These are phyloP conservation scores for Chlorella sp. DNA, from an alignment of 139 green algal species.

Conservation along the genomic window DNA sequence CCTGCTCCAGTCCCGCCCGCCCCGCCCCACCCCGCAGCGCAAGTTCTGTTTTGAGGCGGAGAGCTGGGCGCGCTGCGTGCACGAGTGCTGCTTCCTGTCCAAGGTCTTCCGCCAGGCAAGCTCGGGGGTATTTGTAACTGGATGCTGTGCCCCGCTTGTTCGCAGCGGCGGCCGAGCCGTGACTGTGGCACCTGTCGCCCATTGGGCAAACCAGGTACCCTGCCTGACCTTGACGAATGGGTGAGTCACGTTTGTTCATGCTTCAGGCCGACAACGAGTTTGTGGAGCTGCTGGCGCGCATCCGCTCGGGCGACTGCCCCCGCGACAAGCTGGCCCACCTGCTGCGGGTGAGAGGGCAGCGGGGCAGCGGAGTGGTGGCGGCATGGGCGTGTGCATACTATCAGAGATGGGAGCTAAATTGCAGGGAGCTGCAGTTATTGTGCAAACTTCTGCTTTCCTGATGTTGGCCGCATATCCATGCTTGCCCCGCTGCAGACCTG, in stretches of 20 bases:
- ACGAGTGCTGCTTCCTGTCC: constrained; percentile 57
- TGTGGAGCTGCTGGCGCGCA: constrained; percentile 63
- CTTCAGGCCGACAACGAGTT: constrained; percentile 58
- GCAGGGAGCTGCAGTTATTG: no score
- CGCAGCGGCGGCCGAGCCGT: no score
- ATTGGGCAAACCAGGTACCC: no score
- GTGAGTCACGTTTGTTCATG: not conserved
- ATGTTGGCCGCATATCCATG: not conserved
- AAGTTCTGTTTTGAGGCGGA: constrained; percentile 70
- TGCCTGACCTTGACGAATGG: no score
- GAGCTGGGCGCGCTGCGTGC: constrained; percentile 59
- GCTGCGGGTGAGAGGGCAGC: constrained; percentile 13
- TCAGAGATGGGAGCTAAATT: no score
- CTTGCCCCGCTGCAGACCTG: constrained; percentile 43
- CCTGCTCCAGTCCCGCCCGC: no score
- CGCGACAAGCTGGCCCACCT: constrained; percentile 21
- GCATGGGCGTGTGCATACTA: no score
- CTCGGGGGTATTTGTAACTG: no score
- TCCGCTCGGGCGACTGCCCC: constrained; percentile 51
- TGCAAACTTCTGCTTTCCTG: no score
- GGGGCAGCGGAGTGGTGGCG: not conserved
- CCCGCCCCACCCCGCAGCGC: constrained; percentile 4
- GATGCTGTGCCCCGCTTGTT: no score
- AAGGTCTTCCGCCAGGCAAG: constrained; percentile 55
- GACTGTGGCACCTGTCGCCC: no score